phyloP scores from a whole-genome alignment of 169 alveolate species.

The Eimeria nieschulzi region DNA sequence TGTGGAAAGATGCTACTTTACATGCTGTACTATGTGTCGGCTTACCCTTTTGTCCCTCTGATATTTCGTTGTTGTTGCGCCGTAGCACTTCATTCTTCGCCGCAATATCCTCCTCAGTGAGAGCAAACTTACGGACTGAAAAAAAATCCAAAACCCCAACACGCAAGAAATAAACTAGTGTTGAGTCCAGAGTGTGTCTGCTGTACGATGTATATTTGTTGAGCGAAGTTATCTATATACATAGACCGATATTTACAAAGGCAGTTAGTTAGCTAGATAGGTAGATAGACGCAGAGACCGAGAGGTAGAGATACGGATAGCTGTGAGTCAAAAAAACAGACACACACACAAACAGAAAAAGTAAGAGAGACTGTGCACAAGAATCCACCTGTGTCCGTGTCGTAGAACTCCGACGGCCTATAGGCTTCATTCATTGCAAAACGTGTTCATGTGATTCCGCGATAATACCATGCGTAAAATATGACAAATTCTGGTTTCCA shows the following conservation, averaged over 20 bases:
- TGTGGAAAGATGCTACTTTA: not conserved
- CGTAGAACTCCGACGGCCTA: conserved; percentile 68
- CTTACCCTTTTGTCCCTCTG: conserved; percentile 13
- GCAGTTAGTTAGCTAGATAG: not conserved
- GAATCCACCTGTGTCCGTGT: conserved; percentile 49
- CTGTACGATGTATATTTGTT: not conserved
- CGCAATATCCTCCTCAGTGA: not conserved
- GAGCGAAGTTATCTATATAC: not conserved
- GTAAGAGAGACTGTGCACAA: not conserved
- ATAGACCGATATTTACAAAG: not conserved
- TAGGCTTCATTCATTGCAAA: conserved; percentile 51
- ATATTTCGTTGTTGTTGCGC: not conserved
- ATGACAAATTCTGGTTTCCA: too few relatives aligned
- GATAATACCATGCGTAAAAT: too few relatives aligned
- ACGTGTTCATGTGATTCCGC: too few relatives aligned
- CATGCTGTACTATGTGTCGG: not conserved
- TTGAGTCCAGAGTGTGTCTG: not conserved
- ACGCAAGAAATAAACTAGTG: not conserved
- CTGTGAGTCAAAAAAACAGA: too few relatives aligned
- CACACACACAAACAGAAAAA: too few relatives aligned
- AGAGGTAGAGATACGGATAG: not conserved
- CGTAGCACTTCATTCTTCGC: not conserved
- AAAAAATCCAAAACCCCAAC: not conserved
- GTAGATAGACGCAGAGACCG: not conserved
- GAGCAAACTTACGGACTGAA: conserved; percentile 37